Conservation (phyloP, 2,329 filamentous ascomycete genomes). For the Talaromyces sp. region DNA sequence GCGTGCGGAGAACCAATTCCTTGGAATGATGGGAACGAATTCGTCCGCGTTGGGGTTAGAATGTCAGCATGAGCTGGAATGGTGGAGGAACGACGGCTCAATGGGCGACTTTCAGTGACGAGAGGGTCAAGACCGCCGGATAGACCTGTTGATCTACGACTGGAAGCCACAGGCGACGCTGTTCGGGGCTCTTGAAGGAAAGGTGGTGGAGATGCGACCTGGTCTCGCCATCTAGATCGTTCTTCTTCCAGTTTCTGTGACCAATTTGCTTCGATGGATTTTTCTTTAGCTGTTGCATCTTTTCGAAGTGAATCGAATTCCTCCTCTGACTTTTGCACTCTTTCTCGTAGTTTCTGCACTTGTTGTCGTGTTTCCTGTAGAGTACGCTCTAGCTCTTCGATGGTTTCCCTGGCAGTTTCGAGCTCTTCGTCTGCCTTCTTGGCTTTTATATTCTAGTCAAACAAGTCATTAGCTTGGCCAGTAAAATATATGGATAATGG, state of each 20-base stretch:
- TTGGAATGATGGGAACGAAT: slow-evolving; percentile 32
- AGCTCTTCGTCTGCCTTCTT: slow-evolving; percentile 77
- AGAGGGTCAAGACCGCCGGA: slow-evolving; percentile 36
- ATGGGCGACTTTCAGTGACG: slow-evolving; percentile 32
- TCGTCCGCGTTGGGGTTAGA: slow-evolving; percentile 42
- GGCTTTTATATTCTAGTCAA: slow-evolving; percentile 56
- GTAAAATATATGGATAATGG: background rate
- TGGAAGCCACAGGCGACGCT: slow-evolving; percentile 38
- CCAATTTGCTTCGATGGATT: slow-evolving; percentile 53
- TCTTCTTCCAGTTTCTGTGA: slow-evolving; percentile 62
- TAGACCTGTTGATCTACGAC: slow-evolving; percentile 35
- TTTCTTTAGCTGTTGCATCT: slow-evolving; percentile 57
- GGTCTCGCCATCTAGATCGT: slow-evolving; percentile 54
- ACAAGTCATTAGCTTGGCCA: slow-evolving; percentile 17
- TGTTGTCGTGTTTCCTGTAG: slow-evolving; percentile 63
- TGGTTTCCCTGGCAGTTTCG: slow-evolving; percentile 54
- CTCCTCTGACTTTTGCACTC: slow-evolving; percentile 50
- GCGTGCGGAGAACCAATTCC: slow-evolving; percentile 24
- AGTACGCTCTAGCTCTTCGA: slow-evolving; percentile 45
- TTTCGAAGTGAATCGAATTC: slow-evolving; percentile 57
- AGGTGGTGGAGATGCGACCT: slow-evolving; percentile 31
- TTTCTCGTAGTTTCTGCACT: slow-evolving; percentile 42
- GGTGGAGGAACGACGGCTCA: slow-evolving; percentile 37
- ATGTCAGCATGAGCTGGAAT: slow-evolving; percentile 33
- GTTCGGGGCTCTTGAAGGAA: slow-evolving; percentile 34